Conservation (phyloP, 2,329 filamentous ascomycete genomes). For the Magnaporthales sp. region DNA sequence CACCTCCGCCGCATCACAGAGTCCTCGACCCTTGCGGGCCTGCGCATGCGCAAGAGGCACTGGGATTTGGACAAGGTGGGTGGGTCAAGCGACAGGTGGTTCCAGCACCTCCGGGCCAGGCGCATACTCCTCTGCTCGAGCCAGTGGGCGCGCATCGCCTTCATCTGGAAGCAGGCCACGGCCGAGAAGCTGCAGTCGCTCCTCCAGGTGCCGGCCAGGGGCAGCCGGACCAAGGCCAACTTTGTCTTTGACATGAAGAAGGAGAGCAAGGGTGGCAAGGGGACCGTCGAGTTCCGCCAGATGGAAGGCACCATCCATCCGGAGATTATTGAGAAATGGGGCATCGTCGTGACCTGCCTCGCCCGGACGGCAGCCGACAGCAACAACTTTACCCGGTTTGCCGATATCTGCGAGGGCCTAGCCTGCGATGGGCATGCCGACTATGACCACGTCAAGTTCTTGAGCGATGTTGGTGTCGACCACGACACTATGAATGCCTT, state of each 20-base stretch:
- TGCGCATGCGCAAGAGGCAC: not conserved
- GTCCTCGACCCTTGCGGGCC: not conserved
- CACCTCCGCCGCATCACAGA: not conserved
- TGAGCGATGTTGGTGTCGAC: not conserved
- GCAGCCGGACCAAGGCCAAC: not conserved
- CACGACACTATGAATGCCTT: not conserved
- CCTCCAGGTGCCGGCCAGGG: not conserved
- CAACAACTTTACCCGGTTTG: not conserved
- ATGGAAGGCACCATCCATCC: not conserved
- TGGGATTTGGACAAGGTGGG: not conserved
- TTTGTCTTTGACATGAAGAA: not conserved
- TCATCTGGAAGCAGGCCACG: not conserved
- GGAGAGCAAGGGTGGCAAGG: not conserved
- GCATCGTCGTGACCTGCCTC: not conserved
- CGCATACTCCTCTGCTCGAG: not conserved
- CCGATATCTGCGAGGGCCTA: not conserved
- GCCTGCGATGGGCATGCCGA: not conserved
- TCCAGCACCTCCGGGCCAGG: not conserved
- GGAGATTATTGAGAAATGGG: not conserved
- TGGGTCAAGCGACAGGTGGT: not conserved
- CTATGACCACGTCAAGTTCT: not conserved
- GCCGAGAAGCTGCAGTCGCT: not conserved
- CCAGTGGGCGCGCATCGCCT: not conserved
- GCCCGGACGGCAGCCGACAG: not conserved
- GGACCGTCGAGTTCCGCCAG: not conserved